Evolutionary conservation across 331 rosid genomes (phyloP), one percentile per base, ranked within the genome.

Genomic region (Ulmus americana): DNA sequence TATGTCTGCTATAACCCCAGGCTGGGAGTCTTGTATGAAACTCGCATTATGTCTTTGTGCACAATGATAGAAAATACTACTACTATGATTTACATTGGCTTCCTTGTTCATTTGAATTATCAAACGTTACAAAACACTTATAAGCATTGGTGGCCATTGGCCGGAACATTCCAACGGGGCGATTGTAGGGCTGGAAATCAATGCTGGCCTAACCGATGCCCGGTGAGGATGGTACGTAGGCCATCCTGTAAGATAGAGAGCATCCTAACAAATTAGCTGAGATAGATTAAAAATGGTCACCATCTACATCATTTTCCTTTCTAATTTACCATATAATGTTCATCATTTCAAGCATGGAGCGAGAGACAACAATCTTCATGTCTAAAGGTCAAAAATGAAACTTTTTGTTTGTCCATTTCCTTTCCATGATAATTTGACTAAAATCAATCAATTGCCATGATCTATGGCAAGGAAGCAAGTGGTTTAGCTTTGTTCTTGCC

Each of bases 401-500:
- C 41, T 46, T 68, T 62, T 39, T 52, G 55, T 20, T 39, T 67
- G 54, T 50, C 28, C 65, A 61, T 50, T 53, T 15, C 47, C 60
- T 49, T 45, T 18, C 57, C 15, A 48, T 5, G 6, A 7, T 18
- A 54, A 45, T 51, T 64, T 8, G 6, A 20, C 53, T 20, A 48
- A 48, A 48, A 48, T 7, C 14, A 59, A 45, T 55, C 47, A 18
- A 11, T 59, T 46, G 45, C 69, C 63, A 68, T 41, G 65, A 73
- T 81, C 75, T 59, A 57, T 64, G 76, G 63, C 51, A 54, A 59
- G 68, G 74, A 74, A 75, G 55, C 84, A 47, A 69, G 72, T 68
- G 75, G 68, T 71, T 46, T 18, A 61, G 62, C 65, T 63, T 51
- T 61, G 65, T 44, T 55, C 35, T 65, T 59, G 72, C 83, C 13